Evolutionary conservation across 345 rosid species (phyloP).

Genomic region (Tarenaya hassleriana): DNA sequence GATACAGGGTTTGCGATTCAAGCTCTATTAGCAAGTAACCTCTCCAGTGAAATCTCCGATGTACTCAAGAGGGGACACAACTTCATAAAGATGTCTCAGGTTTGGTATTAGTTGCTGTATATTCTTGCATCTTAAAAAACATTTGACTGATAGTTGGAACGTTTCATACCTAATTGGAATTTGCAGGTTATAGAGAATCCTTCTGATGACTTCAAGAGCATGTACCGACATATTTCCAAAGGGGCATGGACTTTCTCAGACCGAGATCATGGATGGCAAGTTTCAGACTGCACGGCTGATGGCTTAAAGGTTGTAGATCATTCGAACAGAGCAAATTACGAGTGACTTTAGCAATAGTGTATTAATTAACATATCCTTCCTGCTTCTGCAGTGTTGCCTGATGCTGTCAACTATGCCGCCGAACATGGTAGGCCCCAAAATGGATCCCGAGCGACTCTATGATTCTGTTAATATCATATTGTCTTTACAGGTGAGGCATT

Average conservation of each 20-base stretch:
- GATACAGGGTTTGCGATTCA: constrained; percentile 57
- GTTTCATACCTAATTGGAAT: not conserved
- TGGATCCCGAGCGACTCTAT: constrained; percentile 23
- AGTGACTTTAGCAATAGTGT: not conserved
- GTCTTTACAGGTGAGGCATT: constrained; percentile 31
- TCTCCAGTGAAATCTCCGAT: constrained; percentile 36
- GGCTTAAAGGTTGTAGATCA: constrained; percentile 38
- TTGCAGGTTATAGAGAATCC: constrained; percentile 44
- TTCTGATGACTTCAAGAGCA: constrained; percentile 44
- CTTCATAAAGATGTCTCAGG: constrained; percentile 67
- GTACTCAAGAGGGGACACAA: constrained; percentile 57
- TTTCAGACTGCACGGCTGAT: constrained; percentile 67
- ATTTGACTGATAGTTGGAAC: not conserved
- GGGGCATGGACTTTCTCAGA: constrained; percentile 72
- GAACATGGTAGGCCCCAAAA: constrained; percentile 27
- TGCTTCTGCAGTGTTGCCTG: constrained; percentile 29
- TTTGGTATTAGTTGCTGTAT: not conserved
- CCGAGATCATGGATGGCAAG: constrained; percentile 73
- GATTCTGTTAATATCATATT: constrained; percentile 35
- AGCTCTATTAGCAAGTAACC: constrained; percentile 51
- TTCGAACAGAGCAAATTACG: not conserved
- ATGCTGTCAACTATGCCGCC: constrained; percentile 29
- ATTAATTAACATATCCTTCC: constrained; percentile 1
- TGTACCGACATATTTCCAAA: constrained; percentile 58
- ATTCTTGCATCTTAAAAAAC: no score